These are phyloP conservation scores for Cercospora berteroae DNA, from an alignment of 2,329 filamentous ascomycete species.

Conservation along the genomic window DNA sequence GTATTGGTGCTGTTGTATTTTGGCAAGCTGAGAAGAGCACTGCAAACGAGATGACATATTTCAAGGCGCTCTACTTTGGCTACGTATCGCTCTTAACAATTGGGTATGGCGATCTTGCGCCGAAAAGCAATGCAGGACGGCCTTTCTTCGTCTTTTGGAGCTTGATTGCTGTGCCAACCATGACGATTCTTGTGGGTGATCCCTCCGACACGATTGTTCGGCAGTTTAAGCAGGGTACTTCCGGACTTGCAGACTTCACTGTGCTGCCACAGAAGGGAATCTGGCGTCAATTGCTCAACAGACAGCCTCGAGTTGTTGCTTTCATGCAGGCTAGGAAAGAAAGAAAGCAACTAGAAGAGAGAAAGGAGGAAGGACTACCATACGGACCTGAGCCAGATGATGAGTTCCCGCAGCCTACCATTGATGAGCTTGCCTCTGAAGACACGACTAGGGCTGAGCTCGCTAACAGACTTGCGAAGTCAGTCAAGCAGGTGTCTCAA, in stretches of 20 bases:
- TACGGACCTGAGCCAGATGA: slow-evolving; percentile 39
- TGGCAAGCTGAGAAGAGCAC: slow-evolving; percentile 56
- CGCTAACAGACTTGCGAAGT: slow-evolving; percentile 61
- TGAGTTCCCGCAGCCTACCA: slow-evolving; percentile 28
- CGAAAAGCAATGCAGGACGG: slow-evolving; percentile 72
- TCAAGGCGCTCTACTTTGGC: slow-evolving; percentile 78
- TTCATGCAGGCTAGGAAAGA: slow-evolving; percentile 41
- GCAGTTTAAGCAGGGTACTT: slow-evolving; percentile 62
- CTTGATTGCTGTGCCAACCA: slow-evolving; percentile 78
- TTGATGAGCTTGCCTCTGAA: slow-evolving; percentile 48
- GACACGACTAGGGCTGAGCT: slow-evolving; percentile 58
- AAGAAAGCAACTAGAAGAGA: slow-evolving; percentile 32
- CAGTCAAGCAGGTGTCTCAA: slow-evolving; percentile 65
- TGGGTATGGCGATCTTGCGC: slow-evolving; percentile 79
- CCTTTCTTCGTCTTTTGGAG: slow-evolving; percentile 95
- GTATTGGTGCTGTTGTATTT: slow-evolving; percentile 75
- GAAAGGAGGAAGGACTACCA: slow-evolving; percentile 50
- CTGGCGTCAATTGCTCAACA: slow-evolving; percentile 52
- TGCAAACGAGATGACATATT: slow-evolving; percentile 64
- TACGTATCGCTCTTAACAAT: slow-evolving; percentile 82
- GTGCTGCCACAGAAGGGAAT: slow-evolving; percentile 62
- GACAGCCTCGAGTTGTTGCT: slow-evolving; percentile 45
- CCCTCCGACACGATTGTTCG: slow-evolving; percentile 79
- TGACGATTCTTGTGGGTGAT: slow-evolving; percentile 81
- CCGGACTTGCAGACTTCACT: slow-evolving; percentile 62